Base-by-base conservation (phyloP, 345 rosid genomes). In the Xanthoceras sorbifolium region DNA sequence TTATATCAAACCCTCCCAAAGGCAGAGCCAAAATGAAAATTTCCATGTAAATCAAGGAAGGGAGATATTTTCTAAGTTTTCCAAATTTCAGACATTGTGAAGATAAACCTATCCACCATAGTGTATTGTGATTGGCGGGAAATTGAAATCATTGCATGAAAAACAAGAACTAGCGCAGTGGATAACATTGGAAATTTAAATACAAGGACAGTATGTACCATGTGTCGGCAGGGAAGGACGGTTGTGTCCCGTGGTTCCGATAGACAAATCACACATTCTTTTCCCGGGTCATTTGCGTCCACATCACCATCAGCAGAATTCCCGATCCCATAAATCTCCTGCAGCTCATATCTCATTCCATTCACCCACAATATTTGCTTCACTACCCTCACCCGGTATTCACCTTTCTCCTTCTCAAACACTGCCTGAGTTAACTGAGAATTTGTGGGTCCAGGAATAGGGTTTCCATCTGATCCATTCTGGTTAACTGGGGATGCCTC, bases 201-300 rank as follows among this genome's bases (percentile, higher is more conserved):
- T 26, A 52, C 6, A 18, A 12, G 31, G 29, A 61, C 42, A n/a
- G 64, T 72, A 60, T 61, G 85, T 82, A 95, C 98, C 99, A 96
- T 93, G 84, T 96, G 99, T 55, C 99, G 86, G 85, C 99, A 96
- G 11, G 98, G 99, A 81, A 96, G 97, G 72, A 93, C 92, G 15
- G 99, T 92, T 2, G 97, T 96, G 73, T 93, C 97, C 46, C 97
- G 88, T 64, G 93, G 94, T 77, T 96, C 99, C 15, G 98, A 90
- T 74, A 96, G 81, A 87, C 99, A 96, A 62, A 93, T 93, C 25
- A 96, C 98, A 4, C 99, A 96, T 83, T 96, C 99, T 82, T 93
- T 95, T 50, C 97, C 98, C 0, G 87, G 82, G 63, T 96, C 98
- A 80, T 87, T 92, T 59, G 85, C 93, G 76, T 90, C 94, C 2